These are phyloP conservation scores for Stagonosporopsis rhizophila DNA, from an alignment of 2,329 filamentous ascomycete species.

Conservation along the genomic window DNA sequence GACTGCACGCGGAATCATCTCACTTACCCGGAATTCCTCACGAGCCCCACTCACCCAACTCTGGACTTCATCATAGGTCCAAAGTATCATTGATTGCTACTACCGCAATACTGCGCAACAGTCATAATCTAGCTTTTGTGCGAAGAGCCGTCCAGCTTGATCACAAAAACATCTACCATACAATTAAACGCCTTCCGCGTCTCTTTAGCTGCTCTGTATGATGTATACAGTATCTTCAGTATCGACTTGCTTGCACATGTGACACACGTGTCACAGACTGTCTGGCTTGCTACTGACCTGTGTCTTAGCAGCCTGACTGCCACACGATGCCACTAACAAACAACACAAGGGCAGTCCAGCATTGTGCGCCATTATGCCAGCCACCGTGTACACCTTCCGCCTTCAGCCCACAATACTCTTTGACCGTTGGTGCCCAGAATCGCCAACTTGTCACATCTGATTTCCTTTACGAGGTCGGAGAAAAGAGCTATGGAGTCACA, in stretches of 20 bases:
- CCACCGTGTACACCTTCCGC: not conserved
- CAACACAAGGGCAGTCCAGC: not conserved
- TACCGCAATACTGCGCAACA: not conserved
- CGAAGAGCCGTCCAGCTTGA: not conserved
- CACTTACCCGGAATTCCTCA: constrained; percentile 7
- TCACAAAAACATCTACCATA: not conserved
- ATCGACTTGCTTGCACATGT: not conserved
- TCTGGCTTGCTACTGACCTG: constrained; percentile 11
- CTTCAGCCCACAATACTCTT: constrained; percentile 4
- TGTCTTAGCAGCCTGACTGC: constrained; percentile 14
- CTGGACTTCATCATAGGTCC: not conserved
- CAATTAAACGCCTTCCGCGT: not conserved
- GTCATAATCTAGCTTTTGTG: not conserved
- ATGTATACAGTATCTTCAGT: not conserved
- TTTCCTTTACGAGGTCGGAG: not conserved
- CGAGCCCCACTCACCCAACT: not conserved
- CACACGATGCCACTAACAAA: constrained; percentile 10
- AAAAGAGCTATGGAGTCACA: constrained; percentile 2
- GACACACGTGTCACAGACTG: constrained; percentile 5
- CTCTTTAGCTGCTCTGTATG: not conserved
- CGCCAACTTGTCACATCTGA: constrained; percentile 2
- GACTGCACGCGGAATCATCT: constrained; percentile 15
- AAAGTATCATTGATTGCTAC: not conserved
- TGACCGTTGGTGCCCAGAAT: not conserved
- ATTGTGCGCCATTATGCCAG: constrained; percentile 11